Base-by-base conservation (phyloP, 78 protist genomes). In the Dictyostelium intermedium region DNA sequence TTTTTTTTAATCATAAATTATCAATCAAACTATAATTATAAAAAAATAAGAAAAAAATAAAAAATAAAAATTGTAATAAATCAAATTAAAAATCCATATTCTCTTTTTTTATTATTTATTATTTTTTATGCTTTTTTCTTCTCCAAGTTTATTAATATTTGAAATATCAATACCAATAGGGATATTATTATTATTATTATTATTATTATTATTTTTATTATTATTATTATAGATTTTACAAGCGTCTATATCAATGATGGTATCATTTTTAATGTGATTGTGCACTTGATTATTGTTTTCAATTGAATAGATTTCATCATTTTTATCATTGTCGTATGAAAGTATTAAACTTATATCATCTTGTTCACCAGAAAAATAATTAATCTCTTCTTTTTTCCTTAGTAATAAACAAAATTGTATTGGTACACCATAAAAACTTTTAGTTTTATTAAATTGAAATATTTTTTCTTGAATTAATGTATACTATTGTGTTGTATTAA, bases 401-500 rank as follows among this genome's bases (percentile, higher is more conserved):
- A 32, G 14, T 34, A 72, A 34, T 18, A 72, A 72, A 34, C 79
- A 72, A 13, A 30, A 32, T 27, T 72, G 37, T 16, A 72, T 32
- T 72, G 79, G 79, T 5, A 72, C 23, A 3, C 43, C 25, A 34
- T 14, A 27, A 5, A 34, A 14, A 30, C 39, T 34, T 72, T 72
- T 72, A 1, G 34, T 13, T 72, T 34, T 72, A 72, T 72, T 72
- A 34, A 72, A 34, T 72, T 27, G 25, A 32, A 34, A 34, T 34
- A 72, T 72, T 32, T 18, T 72, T 72, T 72, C 79, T 34, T 72
- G 79, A 27, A 72, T 72, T 34, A 72, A 34, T 30, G 23, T 72
- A 72, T 72, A 72, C 79, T 70, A 30, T 70, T 30, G 61, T 50
- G 61, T 50, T n/a, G n/a, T n/a, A n/a, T n/a, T n/a, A n/a, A n/a